Conservation (phyloP, 495 filamentous ascomycete species). For the Aspergillus funiculosus region DNA sequence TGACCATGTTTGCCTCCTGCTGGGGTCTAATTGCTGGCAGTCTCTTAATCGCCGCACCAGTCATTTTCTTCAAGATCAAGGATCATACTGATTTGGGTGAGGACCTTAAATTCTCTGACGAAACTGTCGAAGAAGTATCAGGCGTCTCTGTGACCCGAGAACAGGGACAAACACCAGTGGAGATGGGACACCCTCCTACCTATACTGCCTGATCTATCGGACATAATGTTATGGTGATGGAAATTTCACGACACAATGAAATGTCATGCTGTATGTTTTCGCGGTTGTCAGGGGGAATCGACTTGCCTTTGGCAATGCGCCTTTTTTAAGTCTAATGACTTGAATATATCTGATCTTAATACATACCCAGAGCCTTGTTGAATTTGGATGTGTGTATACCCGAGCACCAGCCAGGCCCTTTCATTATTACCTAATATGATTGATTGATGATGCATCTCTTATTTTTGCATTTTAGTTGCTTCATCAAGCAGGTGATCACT, state of each 20-base stretch:
- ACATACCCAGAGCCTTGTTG: too few species aligned
- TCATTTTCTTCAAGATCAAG: conserved; percentile 73
- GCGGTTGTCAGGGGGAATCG: neutral
- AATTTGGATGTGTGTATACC: too few species aligned
- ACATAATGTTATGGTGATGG: conserved; percentile 3
- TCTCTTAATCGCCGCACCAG: conserved; percentile 68
- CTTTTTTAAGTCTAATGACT: neutral
- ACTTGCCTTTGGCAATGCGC: neutral
- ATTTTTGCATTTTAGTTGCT: too few species aligned
- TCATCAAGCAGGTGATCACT: too few species aligned
- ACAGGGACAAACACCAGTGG: conserved; percentile 11
- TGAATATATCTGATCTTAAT: neutral
- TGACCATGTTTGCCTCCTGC: conserved; percentile 56
- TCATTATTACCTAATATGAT: too few species aligned
- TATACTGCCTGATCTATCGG: neutral
- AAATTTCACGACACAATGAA: conserved; percentile 7
- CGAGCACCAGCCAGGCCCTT: too few species aligned
- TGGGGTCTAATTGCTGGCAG: conserved; percentile 70
- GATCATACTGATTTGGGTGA: conserved; percentile 66
- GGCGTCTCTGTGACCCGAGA: conserved; percentile 19
- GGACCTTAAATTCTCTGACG: conserved; percentile 77
- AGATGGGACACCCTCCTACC: neutral
- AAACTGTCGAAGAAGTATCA: conserved; percentile 48
- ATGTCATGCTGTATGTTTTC: conserved; percentile 5
- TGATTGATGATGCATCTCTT: too few species aligned